A percentile compares a stretch with the other conserved stretches of the same genome.
Conservation (phyloP, 192 early-diverging fungal species). For the Coemansia sp. region DNA sequence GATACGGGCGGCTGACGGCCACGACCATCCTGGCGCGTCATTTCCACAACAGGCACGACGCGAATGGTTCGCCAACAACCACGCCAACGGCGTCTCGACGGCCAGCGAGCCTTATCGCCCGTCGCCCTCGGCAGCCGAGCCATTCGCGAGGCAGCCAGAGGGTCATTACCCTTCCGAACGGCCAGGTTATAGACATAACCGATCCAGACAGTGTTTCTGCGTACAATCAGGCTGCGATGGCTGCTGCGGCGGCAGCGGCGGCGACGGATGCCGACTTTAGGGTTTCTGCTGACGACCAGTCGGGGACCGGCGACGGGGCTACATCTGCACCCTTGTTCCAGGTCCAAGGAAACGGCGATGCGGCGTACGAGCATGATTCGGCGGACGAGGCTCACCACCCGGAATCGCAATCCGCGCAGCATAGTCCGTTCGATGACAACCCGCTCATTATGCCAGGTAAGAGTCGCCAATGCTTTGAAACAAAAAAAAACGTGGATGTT, state of each 20-base stretch:
- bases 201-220: slow-evolving; percentile 19
- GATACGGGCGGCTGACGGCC: slow-evolving; percentile 50
- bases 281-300: slow-evolving; percentile 13
- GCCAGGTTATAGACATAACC: slow-evolving; percentile 24
- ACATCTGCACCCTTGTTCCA: slow-evolving; percentile 29
- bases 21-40: slow-evolving; percentile 53
- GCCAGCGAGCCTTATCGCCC: not conserved
- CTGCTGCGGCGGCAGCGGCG: slow-evolving; percentile 36
- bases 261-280: slow-evolving; percentile 20
- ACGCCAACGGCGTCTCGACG: slow-evolving; percentile 23
- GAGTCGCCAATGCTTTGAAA: not conserved
- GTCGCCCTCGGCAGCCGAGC: slow-evolving; percentile 1
- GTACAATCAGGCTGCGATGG: slow-evolving; percentile 39
- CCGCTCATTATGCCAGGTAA: slow-evolving; percentile 50
- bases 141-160: slow-evolving; percentile 6
- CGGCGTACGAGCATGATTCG: slow-evolving; percentile 17
- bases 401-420: slow-evolving; percentile 28
- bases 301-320: not conserved
- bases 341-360: slow-evolving; percentile 27
- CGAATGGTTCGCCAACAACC: slow-evolving; percentile 16
- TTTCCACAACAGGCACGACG: slow-evolving; percentile 49
- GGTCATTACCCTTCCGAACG: slow-evolving; percentile 1
- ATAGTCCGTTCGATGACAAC: slow-evolving; percentile 32
- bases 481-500: not conserved
- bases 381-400: slow-evolving; percentile 33